Evolutionary conservation across 345 rosid genomes (phyloP).

Genomic region (Kernera saxatilis): DNA sequence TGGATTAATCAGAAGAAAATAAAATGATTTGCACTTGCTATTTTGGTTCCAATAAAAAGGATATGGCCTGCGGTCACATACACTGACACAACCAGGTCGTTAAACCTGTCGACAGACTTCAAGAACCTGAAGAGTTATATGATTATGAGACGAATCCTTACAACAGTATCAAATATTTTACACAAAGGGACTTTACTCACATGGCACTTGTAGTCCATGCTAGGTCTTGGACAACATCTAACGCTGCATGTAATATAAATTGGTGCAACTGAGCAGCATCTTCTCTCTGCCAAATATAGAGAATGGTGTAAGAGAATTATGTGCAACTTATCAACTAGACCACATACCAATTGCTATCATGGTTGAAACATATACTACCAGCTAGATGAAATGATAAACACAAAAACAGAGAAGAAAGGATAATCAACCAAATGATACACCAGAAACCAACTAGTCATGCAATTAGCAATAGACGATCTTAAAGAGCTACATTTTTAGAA

Average conservation of each 20-base stretch:
- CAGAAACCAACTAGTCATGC: neutral
- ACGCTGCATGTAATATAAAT: slow-evolving; percentile 85
- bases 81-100: slow-evolving; percentile 89
- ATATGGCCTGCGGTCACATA: slow-evolving; percentile 97
- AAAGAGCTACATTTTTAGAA: neutral
- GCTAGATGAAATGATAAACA: neutral
- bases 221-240: slow-evolving; percentile 91
- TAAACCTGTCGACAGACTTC: slow-evolving; percentile 87
- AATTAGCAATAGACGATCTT: neutral
- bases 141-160: neutral
- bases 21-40: neutral
- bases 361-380: neutral
- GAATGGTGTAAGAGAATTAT: neutral
- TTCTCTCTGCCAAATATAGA: slow-evolving; percentile 66
- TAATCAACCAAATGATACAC: neutral
- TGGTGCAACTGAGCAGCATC: slow-evolving; percentile 97
- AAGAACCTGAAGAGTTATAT: slow-evolving; percentile 53
- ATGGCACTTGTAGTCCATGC: slow-evolving; percentile 99
- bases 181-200: slow-evolving; percentile 38
- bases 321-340: neutral
- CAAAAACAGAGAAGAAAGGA: neutral
- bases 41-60: slow-evolving; percentile 40
- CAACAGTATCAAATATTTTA: neutral
- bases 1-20: neutral
- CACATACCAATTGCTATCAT: neutral